Base-by-base conservation (phyloP, 2,329 filamentous ascomycete genomes). In the Talaromyces marneffei region DNA sequence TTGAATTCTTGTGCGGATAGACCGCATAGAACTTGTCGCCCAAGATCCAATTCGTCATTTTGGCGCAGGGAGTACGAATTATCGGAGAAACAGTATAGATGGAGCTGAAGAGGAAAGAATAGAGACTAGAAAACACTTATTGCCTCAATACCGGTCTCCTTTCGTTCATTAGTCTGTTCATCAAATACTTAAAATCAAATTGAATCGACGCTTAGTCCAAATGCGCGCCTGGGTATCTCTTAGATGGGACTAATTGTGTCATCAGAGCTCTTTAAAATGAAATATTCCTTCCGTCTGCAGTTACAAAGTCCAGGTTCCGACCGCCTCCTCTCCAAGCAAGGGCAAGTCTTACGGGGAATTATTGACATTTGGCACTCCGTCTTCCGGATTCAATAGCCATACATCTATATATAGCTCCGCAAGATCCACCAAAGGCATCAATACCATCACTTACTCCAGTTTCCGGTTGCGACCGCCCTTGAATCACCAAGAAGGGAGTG, bases 1-100 rank as follows among this genome's bases (percentile, higher is more conserved):
- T 85, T 25, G 82, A 82, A 35, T 80, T 77, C 66, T 87, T 83
- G 68, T 87, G 85, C 20, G 84, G 79, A 50, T 80, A 78, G 50
- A 77, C 70, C 33, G 77, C 75, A 60, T 79, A 70, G 66, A 82
- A 79, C 57, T 77, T 78, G 59, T 80, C 76, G 63, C 79, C 79
- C 39, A 81, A 64, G 29, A 74, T 72, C 72, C 72, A 74, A 64
- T 63, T 60, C 12, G 40, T 57, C 57, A 60, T 63, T 25, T 33
- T 62, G 29, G 25, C 18, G 16, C 5, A 46, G 10, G 16, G 10
- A 33, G 7, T 8, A 18, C n/a, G 33, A 37, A 37, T 23, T 9
- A 48, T 16, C 27, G n/a, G 4, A 29, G 20, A n/a, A 52, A 4
- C 20, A 35, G 35, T 23, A 23, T 33, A n/a, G n/a, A 35, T 14